phyloP scores from a whole-genome alignment of 768 basidiomycete genomes.

The Clitopilus hobsonii region DNA sequence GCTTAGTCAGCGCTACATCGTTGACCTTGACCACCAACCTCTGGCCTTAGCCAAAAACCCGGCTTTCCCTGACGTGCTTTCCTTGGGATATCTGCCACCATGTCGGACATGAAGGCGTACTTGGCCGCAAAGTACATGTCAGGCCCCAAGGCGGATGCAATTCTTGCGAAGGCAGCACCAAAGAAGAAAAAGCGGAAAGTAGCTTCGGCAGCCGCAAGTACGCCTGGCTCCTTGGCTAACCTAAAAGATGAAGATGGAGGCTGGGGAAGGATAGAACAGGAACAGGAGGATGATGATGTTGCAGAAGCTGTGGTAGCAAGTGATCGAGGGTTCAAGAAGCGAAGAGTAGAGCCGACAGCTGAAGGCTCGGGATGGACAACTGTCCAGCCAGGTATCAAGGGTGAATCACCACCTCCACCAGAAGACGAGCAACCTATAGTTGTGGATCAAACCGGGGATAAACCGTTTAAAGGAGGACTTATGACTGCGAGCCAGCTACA shows the following conservation, averaged over 20 bases:
- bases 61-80: too few species aligned
- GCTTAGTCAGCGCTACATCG: neutral
- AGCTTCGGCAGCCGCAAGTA: slow-evolving; percentile 34
- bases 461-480: slow-evolving; percentile 67
- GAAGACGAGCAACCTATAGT: slow-evolving; percentile 69
- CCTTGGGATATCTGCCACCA: slow-evolving; percentile 16
- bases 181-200: slow-evolving; percentile 74
- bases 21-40: neutral
- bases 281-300: slow-evolving; percentile 49
- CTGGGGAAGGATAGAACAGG: slow-evolving; percentile 51
- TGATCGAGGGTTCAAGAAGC: slow-evolving; percentile 79
- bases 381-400: slow-evolving; percentile 49
- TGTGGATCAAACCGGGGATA: slow-evolving; percentile 37
- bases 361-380: slow-evolving; percentile 66
- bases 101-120: slow-evolving; percentile 71
- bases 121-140: slow-evolving; percentile 94
- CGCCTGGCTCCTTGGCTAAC: slow-evolving; percentile 23
- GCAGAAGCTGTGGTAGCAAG: slow-evolving; percentile 64
- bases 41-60: too few species aligned
- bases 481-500: slow-evolving; percentile 72
- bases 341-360: slow-evolving; percentile 33
- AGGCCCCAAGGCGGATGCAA: slow-evolving; percentile 93
- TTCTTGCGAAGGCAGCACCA: slow-evolving; percentile 59
- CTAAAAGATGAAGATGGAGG: slow-evolving; percentile 70
- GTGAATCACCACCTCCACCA: slow-evolving; percentile 47